Evolutionary conservation across 768 basidiomycete genomes (phyloP).

Genomic region (Suillus subalutaceus): DNA sequence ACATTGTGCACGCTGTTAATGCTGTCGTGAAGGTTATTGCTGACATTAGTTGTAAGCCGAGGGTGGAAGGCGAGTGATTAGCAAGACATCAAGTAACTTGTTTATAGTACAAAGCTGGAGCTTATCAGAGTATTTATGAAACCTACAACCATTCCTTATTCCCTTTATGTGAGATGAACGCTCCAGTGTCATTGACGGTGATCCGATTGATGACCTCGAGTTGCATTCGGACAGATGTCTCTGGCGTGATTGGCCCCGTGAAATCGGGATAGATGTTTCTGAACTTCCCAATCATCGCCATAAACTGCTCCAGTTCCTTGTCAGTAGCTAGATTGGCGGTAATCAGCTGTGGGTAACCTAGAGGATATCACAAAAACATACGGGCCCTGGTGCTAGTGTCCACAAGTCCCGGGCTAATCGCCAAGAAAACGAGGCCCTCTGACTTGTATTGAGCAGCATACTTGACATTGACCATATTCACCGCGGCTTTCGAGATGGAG

Average conservation of each 20-base stretch:
- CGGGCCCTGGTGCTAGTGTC: slow-evolving; percentile 15
- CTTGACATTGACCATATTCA: slow-evolving; percentile 40
- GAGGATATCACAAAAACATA: slow-evolving; percentile 1
- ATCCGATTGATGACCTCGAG: slow-evolving; percentile 19
- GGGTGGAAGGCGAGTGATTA: background rate
- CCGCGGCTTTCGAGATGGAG: slow-evolving; percentile 39
- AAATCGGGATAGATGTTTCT: slow-evolving; percentile 16
- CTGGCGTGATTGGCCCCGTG: slow-evolving; percentile 22
- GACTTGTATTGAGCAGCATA: slow-evolving; percentile 34
- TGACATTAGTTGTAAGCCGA: background rate
- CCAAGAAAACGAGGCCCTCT: slow-evolving; percentile 40
- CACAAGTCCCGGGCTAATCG: slow-evolving; percentile 42
- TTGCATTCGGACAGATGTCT: slow-evolving; percentile 19
- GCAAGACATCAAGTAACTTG: background rate
- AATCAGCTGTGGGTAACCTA: slow-evolving; percentile 2
- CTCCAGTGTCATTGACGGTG: slow-evolving; percentile 19
- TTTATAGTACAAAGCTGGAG: background rate
- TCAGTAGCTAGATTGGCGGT: slow-evolving; percentile 11
- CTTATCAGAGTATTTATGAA: background rate
- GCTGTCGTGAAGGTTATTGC: background rate
- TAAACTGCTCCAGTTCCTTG: slow-evolving; percentile 9
- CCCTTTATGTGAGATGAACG: slow-evolving; percentile 27
- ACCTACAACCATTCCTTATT: slow-evolving; percentile 27
- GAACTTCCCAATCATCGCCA: slow-evolving; percentile 17
- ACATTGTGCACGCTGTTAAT: slow-evolving; percentile 9